A percentile compares a stretch with the other conserved stretches of the same genome.
Conservation (phyloP, 1,139 yeast genomes). For the Suhomyces yuchorum region DNA sequence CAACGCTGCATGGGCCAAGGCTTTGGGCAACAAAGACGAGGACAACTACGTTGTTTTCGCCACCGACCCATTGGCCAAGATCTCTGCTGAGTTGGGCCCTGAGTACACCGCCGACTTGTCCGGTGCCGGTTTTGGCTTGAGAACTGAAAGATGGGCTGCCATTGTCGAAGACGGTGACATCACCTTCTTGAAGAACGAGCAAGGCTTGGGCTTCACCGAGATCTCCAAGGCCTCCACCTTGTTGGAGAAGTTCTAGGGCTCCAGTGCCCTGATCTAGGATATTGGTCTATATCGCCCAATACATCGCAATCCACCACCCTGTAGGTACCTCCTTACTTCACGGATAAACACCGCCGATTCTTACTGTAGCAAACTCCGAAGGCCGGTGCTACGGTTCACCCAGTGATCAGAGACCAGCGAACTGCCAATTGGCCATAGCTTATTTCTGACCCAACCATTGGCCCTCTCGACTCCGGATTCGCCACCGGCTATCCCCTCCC, state of each 20-base stretch:
- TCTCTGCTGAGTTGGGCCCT: constrained; percentile 65
- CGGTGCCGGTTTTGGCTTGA: constrained; percentile 41
- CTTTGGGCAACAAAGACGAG: constrained; percentile 49
- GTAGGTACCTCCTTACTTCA: too few species aligned
- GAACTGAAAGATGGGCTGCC: constrained; percentile 23
- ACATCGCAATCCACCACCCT: neutral
- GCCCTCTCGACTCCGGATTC: too few species aligned
- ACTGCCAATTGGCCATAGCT: too few species aligned
- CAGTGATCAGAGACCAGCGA: too few species aligned
- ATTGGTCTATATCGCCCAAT: neutral
- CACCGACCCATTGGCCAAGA: constrained; percentile 67
- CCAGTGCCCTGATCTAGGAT: too few species aligned
- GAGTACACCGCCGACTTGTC: constrained; percentile 51
- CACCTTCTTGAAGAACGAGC: constrained; percentile 55
- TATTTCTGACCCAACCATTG: too few species aligned
- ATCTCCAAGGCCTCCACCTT: constrained; percentile 63
- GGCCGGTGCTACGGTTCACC: too few species aligned
- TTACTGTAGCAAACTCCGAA: too few species aligned
- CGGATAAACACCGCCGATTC: too few species aligned
- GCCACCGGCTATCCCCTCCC: too few species aligned
- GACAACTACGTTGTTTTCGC: constrained; percentile 62
- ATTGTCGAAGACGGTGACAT: constrained; percentile 22
- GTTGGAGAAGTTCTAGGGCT: constrained; percentile 26
- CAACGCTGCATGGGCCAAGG: constrained; percentile 78
- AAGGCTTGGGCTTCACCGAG: constrained; percentile 55